Base-by-base conservation (phyloP, 306 rosid genomes). In the Gastrolobium bilobum region DNA sequence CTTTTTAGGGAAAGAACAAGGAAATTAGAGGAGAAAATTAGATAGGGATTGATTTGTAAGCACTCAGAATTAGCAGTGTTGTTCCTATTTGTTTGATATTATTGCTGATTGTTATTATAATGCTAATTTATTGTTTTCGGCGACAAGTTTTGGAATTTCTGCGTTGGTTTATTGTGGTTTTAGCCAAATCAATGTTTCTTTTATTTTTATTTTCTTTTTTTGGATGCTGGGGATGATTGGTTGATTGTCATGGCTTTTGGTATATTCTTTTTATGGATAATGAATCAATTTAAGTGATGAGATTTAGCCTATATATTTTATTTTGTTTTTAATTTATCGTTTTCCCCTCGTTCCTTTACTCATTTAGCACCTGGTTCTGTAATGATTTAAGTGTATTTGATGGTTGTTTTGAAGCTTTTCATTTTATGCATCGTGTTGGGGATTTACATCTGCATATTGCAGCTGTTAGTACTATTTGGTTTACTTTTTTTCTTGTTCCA, bases 11-110 rank as follows among this genome's bases (percentile, higher is more conserved):
- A 85, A 20, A 86, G 85, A 50, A 85, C 13, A 8, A 67, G 26
- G 10, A 86, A 93, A 39, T 71, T 90, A 64, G 90, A 81, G 68
- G 78, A 84, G 88, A 93, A 95, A 82, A 57, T 4, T 47, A 84
- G 84, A 59, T 92, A 86, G 88, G 39, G 14, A 66, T 7, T 9
- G 5, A 20, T 20, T 14, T 54, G 68, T 61, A 76, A 59, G 59
- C 65, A 68, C 61, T 54, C 51, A 58, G 10, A 33, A 47, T 31
- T 37, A 51, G 15, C 39, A 39, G 52, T 65, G 68, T 14, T 60
- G 0, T 73, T 4, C 10, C 1, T 1, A 0, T 35, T 29, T 33
- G 6, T 5, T 56, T 20, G 37, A 7, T 34, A 34, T 30, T 4
- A 8, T 5, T 13, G 37, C 29, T 66, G 37, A 10, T 81, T 15